Base-by-base conservation (phyloP, 495 filamentous ascomycete genomes). In the Aspergillus biplanus region DNA sequence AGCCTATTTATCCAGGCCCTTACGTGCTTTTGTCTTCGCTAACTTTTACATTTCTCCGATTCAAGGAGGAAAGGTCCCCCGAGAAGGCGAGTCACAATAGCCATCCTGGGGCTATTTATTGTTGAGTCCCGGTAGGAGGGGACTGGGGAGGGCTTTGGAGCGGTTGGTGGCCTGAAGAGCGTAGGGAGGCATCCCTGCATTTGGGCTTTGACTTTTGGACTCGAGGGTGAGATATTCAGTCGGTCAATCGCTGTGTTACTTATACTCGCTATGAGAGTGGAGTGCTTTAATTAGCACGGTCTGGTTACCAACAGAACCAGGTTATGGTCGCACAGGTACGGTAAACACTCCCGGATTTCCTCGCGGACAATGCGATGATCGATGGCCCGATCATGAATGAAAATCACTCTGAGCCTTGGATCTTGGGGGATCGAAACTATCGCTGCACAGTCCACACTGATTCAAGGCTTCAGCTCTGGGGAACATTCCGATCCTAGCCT, bases 1-100 rank as follows among this genome's bases (percentile, higher is more conserved):
- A 49, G 15, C 15, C 46, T 49, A 49, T 49, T 49, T 49, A 21
- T 16, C 18, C 7, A n/a, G 18, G 32, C n/a, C 50, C 50, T 53
- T 54, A 33, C 52, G 13, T 34, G 31, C 52, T 33, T 54, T 16
- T 54, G 32, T n/a, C 7, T 21, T 50, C 15, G 47, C 47, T 50
- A 13, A n/a, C 13, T 54, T 33, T 54, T 54, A 54, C 52, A 54
- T 7, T 15, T 50, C 16, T 12, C 52, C 4, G 34, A 4, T 16
- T 54, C 27, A 33, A 54, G 52, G 31, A 15, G 27, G 52, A 50
- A 9, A 50, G 16, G 21, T 50, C 8, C 27, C 27, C 4, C 27
- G 5, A 50, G 27, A 33, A 34, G 52, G 11, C 8, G 7, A 33
- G 32, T 54, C 15, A 34, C 52, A 34, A 54, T 54, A 13, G 27